Conservation (phyloP, 805 yeast species). For the Kluyveromyces lactis region DNA sequence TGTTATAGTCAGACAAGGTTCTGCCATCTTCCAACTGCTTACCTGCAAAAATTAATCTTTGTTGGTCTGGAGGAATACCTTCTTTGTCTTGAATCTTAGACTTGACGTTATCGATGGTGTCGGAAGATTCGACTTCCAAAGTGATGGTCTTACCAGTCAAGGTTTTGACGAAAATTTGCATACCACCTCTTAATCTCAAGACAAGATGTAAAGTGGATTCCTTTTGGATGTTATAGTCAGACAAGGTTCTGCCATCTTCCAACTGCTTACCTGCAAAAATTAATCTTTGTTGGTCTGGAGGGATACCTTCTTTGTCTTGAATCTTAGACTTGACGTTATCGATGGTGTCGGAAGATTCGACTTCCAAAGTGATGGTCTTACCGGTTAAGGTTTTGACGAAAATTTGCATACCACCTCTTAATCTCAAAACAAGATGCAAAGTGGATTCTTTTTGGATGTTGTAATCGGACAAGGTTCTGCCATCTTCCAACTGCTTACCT, state of each 20-base stretch:
- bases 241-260: conserved; percentile 90
- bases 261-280: conserved; percentile 95
- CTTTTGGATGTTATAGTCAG: conserved; percentile 93
- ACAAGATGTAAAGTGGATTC: conserved; percentile 84
- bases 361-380: conserved; percentile 77
- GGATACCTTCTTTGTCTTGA: conserved; percentile 95
- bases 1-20: conserved; percentile 64
- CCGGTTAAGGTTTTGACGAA: conserved; percentile 87
- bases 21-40: conserved; percentile 66
- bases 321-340: conserved; percentile 93
- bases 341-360: conserved; percentile 91
- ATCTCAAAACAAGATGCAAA: conserved; percentile 60
- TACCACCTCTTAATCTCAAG: conserved; percentile 79
- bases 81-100: conserved; percentile 62
- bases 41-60: conserved; percentile 63
- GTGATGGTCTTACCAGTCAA: conserved; percentile 97
- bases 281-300: conserved; percentile 93
- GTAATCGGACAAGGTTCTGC: conserved; percentile 64
- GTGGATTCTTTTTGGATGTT: conserved; percentile 67
- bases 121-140: conserved; percentile 89
- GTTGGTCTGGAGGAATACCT: conserved; percentile 69
- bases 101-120: conserved; percentile 89
- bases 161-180: conserved; percentile 95
- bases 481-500: conserved; percentile 65
- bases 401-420: conserved; percentile 80